Base-by-base conservation (phyloP, 2,329 filamentous ascomycete genomes). In the Fusarium sp. region DNA sequence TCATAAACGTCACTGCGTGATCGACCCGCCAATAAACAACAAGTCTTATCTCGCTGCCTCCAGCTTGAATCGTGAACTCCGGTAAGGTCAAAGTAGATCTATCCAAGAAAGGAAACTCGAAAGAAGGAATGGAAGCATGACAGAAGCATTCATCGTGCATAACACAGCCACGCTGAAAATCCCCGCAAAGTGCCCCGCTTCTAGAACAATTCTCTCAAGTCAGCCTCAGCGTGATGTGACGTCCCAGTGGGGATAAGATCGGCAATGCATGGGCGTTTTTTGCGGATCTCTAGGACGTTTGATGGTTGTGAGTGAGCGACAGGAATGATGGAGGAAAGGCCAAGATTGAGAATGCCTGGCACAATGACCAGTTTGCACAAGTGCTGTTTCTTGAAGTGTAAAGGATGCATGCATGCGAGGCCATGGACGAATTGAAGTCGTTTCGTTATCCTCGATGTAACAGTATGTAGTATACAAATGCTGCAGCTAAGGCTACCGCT, bases 201-300 rank as follows among this genome's bases (percentile, higher is more conserved):
- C 76, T 73, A 75, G 76, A 78, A 78, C 73, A 74, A 74, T 78
- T 77, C 75, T 74, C 72, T 71, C 72, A 71, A 64, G 63, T 73
- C 69, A 75, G 67, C 74, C 74, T 72, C 69, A 68, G 59, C 69
- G 37, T 49, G 45, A 69, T 55, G 64, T 45, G 58, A 58, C 47
- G 23, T 13, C 45, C 57, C 25, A 53, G 57, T 68, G 57, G 55
- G 55, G 61, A 53, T 40, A 63, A 43, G 69, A 72, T 72, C 69
- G 55, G 69, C 69, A 55, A 23, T 45, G 56, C 68, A 71, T 69
- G 48, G 68, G 68, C 68, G 56, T 72, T 62, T 66, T 51, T 59
- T 60, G 53, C 32, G 61, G 63, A 58, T 51, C 43, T 53, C 34
- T 32, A 63, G 58, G 55, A 64, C 49, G 41, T 51, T 50, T 50